A percentile compares a stretch with the other conserved stretches of the same genome.
phyloP scores from a whole-genome alignment of 208 protist genomes.

The Acanthamoeba healyi region DNA sequence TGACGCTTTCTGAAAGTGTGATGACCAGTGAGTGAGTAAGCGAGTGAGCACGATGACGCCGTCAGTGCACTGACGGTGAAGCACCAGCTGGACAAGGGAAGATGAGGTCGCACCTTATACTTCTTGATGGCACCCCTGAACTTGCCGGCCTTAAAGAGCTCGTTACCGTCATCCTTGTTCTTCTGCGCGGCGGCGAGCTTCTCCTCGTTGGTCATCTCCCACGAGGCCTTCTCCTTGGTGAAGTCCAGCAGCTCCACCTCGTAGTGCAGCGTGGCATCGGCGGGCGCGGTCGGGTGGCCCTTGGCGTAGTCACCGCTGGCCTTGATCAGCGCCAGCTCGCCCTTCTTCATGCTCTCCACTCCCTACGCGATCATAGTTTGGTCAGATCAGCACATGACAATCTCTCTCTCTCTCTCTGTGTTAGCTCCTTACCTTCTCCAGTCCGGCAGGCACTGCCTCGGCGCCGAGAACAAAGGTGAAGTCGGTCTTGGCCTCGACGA shows the following conservation, averaged over 20 bases:
- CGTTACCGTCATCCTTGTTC: constrained; percentile 74
- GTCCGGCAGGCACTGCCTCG: constrained; percentile 1
- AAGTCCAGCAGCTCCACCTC: constrained; percentile 68
- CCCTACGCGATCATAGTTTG: not conserved
- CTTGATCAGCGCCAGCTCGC: constrained; percentile 58
- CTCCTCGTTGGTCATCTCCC: constrained; percentile 75
- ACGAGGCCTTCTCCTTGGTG: constrained; percentile 60
- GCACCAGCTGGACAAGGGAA: not conserved
- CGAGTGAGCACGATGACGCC: not conserved
- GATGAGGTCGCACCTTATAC: constrained; percentile 20
- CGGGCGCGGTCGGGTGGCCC: not conserved
- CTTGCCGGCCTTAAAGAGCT: constrained; percentile 65
- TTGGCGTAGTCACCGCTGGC: constrained; percentile 25
- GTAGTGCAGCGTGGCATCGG: constrained; percentile 15
- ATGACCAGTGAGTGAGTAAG: not conserved
- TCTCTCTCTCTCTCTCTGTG: not conserved
- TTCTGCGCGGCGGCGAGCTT: constrained; percentile 43
- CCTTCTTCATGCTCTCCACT: constrained; percentile 75
- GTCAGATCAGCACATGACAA: not conserved
- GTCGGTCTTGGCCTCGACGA: constrained; percentile 45
- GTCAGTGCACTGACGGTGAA: not conserved
- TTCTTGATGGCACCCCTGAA: constrained; percentile 68
- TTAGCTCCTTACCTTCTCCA: constrained; percentile 47
- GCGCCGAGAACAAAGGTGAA: constrained; percentile 38
- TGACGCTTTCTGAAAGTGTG: not conserved